These are phyloP conservation scores for Chamaenerion angustifolium DNA, from an alignment of 345 rosid species.

Conservation along the genomic window DNA sequence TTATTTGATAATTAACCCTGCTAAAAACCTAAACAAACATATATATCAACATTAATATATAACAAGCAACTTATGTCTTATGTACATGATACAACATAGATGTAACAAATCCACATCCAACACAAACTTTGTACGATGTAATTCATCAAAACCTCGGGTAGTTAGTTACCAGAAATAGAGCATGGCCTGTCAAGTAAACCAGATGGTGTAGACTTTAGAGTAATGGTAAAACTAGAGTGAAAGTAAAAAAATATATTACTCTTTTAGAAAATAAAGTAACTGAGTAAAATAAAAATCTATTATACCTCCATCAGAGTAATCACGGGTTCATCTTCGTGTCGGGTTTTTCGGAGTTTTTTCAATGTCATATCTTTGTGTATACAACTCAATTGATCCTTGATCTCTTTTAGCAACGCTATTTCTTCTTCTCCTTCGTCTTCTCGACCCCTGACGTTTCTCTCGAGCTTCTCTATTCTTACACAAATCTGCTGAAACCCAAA, in stretches of 20 bases:
- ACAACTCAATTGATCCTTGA: constrained; percentile 46
- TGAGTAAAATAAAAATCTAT: not conserved
- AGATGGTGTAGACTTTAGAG: not conserved
- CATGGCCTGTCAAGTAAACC: constrained; percentile 53
- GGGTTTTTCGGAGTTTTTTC: constrained; percentile 22
- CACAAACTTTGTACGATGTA: too few species aligned
- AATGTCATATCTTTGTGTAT: constrained; percentile 42
- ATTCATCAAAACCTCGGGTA: too few species aligned
- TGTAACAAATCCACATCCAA: too few species aligned
- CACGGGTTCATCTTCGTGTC: constrained; percentile 16
- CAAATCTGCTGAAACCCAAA: constrained; percentile 19
- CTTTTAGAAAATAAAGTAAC: too few species aligned
- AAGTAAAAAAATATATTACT: too few species aligned
- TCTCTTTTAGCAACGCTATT: constrained; percentile 44
- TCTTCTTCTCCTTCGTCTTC: constrained; percentile 37
- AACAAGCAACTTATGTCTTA: too few species aligned
- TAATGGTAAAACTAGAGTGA: not conserved
- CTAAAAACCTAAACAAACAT: too few species aligned
- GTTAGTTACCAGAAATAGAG: constrained; percentile 42
- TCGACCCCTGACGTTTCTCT: constrained; percentile 25
- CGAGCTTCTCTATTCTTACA: constrained; percentile 35
- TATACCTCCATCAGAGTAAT: constrained; percentile 32
- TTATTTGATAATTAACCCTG: too few species aligned
- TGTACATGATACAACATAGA: too few species aligned
- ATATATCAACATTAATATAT: too few species aligned